A percentile compares a stretch with the other conserved stretches of the same genome.
Evolutionary conservation across 768 basidiomycete genomes (phyloP).

Genomic region (Trametes cinnabarina): DNA sequence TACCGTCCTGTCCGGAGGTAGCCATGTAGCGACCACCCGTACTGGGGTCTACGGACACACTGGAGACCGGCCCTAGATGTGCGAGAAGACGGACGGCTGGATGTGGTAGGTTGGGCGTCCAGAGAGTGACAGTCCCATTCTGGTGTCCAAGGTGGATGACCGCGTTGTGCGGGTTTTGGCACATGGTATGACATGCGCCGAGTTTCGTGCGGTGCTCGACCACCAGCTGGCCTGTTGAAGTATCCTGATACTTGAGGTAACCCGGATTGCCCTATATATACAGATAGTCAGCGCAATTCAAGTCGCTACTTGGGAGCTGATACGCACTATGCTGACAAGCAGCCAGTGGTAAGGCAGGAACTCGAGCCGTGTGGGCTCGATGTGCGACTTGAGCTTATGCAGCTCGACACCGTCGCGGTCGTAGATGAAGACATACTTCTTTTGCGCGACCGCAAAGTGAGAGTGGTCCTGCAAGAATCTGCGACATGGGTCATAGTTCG

Average conservation of each 20-base stretch:
- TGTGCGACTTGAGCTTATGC: slow-evolving; percentile 77
- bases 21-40: slow-evolving; percentile 88
- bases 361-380: slow-evolving; percentile 87
- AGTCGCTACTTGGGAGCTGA: no score
- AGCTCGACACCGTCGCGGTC: slow-evolving; percentile 92
- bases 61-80: slow-evolving; percentile 83
- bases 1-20: slow-evolving; percentile 83
- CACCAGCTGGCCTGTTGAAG: slow-evolving; percentile 85
- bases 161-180: slow-evolving; percentile 90
- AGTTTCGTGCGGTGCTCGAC: slow-evolving; percentile 88
- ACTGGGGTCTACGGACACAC: slow-evolving; percentile 81
- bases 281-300: no score
- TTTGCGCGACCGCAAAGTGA: slow-evolving; percentile 93
- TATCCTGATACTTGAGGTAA: slow-evolving; percentile 95
- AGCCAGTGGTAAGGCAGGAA: slow-evolving; percentile 97
- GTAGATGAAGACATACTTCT: slow-evolving; percentile 94
- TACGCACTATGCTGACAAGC: slow-evolving; percentile 73
- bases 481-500: slow-evolving; percentile 7
- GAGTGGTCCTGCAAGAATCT: slow-evolving; percentile 93
- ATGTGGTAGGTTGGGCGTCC: slow-evolving; percentile 93
- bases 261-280: slow-evolving; percentile 93
- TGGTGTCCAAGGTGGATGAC: slow-evolving; percentile 94
- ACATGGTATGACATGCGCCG: slow-evolving; percentile 80
- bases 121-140: slow-evolving; percentile 93
- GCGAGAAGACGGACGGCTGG: slow-evolving; percentile 91